Evolutionary conservation across 2,329 filamentous ascomycete species (phyloP), one percentile per base, ranked within the genome.

Genomic region (Massarina eburnea): DNA sequence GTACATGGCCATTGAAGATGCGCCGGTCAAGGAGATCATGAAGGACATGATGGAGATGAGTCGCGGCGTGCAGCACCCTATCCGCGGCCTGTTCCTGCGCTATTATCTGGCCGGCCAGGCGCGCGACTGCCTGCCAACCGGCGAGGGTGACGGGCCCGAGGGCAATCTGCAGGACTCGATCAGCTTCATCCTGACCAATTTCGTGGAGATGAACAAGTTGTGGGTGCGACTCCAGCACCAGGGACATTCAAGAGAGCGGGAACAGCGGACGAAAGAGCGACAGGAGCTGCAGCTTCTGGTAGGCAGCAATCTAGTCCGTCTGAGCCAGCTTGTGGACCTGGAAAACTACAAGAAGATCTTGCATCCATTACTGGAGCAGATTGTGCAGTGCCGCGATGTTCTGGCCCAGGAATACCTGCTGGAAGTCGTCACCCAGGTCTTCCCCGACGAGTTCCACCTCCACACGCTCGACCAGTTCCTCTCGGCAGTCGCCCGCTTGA

Each of bases 31-130:
- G 75, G 94, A 99, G 77, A 90, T 99, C 52, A 99, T 99, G 94
- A 99, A 99, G 75, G 94, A 99, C 72, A 99, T 99, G 94, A 99
- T 99, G 94, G 94, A 99, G 73, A 99, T 99, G 94, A 97, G 91
- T 73, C 83, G 94, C 53, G 94, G 94, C 45, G 91, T 99, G 18
- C 94, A 99, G 67, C 94, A 99, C 72, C 94, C 94, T 14, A 91
- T 96, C 52, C 89, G 94, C 46, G 94, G 94, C 15, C 79, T 99
- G 44, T 99, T 99, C 70, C 75, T 99, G 62, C 85, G 94, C 66
- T 99, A 99, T 73, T 99, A 96, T 68, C 81, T 99, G 41, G 94
- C 90, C 19, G 92, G 94, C 29, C 94, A 99, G 75, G 92, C 94
- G 30, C 82, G 94, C 62, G 94, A 99, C 71, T 84, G 84, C 67